phyloP scores from a whole-genome alignment of 2,329 filamentous ascomycete genomes.

The Cytospora piceae region DNA sequence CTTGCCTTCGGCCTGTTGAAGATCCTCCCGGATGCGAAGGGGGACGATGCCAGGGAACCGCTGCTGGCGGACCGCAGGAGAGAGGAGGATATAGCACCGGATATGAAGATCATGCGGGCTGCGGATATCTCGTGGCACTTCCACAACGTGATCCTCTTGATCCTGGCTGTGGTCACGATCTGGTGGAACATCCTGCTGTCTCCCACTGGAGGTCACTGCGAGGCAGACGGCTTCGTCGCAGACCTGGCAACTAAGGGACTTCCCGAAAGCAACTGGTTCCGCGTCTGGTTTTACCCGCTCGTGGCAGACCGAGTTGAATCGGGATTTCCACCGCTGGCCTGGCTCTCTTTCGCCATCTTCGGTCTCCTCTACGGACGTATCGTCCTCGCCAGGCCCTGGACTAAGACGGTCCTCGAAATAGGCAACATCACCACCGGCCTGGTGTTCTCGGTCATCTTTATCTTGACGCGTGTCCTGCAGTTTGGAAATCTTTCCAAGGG shows the following conservation, averaged over 20 bases:
- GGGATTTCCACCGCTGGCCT: constrained; percentile 49
- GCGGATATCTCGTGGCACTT: constrained; percentile 45
- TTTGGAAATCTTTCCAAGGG: constrained; percentile 50
- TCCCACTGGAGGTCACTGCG: constrained; percentile 44
- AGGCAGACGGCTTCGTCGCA: constrained; percentile 8
- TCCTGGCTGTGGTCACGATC: constrained; percentile 43
- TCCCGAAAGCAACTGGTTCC: constrained; percentile 35
- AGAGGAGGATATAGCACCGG: constrained; percentile 31
- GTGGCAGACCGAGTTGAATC: constrained; percentile 40
- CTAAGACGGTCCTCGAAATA: constrained; percentile 33
- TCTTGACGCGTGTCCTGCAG: constrained; percentile 45
- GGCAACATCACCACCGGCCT: constrained; percentile 39
- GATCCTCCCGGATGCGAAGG: constrained; percentile 31
- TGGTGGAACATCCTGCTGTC: constrained; percentile 54
- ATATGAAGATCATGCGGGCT: constrained; percentile 33
- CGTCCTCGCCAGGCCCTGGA: constrained; percentile 40
- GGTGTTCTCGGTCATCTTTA: constrained; percentile 43
- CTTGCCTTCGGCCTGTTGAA: constrained; percentile 37
- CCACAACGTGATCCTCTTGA: constrained; percentile 44
- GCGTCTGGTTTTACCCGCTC: constrained; percentile 48
- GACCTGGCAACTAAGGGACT: constrained; percentile 10
- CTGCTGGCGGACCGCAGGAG: constrained; percentile 34
- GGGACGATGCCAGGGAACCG: constrained; percentile 39
- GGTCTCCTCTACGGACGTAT: constrained; percentile 50
- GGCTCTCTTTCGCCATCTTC: constrained; percentile 51